Evolutionary conservation across 805 yeast species (phyloP).

Genomic region (Schwanniomyces vanrijiae): DNA sequence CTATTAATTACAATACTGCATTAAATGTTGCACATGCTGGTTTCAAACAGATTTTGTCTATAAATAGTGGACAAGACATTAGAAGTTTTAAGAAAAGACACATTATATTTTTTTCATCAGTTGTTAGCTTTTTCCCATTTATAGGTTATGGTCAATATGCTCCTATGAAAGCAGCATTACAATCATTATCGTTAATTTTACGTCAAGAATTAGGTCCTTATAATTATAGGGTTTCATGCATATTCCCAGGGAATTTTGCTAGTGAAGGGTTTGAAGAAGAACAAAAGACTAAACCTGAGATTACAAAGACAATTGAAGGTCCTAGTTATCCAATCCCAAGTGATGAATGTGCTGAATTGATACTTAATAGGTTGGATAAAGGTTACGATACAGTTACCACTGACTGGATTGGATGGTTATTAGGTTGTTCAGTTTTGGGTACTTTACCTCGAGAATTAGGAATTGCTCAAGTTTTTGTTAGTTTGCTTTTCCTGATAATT

Average conservation of each 20-base stretch:
- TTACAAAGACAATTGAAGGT: conserved; percentile 84
- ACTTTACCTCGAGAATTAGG: conserved; percentile 65
- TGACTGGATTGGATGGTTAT: conserved; percentile 81
- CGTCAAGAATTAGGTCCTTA: conserved; percentile 79
- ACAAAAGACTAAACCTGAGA: conserved; percentile 79
- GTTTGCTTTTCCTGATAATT: conserved; percentile 34
- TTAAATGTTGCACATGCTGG: conserved; percentile 68
- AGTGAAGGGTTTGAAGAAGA: conserved; percentile 88
- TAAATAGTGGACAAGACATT: conserved; percentile 5
- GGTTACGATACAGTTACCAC: conserved; percentile 80
- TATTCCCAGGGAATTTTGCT: conserved; percentile 85
- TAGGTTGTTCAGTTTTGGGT: conserved; percentile 68
- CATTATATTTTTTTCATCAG: conserved; percentile 66
- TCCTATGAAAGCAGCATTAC: conserved; percentile 82
- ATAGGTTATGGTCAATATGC: conserved; percentile 92
- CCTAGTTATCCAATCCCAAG: conserved; percentile 70
- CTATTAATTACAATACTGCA: conserved; percentile 72
- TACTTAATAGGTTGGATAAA: conserved; percentile 52
- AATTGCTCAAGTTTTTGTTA: conserved; percentile 41
- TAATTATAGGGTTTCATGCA: conserved; percentile 67
- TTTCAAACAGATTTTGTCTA: conserved; percentile 37
- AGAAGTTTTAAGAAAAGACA: conserved; percentile 46
- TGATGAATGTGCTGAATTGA: conserved; percentile 60
- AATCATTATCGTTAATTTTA: conserved; percentile 70
- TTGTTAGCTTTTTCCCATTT: conserved; percentile 79